These are phyloP conservation scores for Aegilops longissima DNA, from an alignment of 176 grass and related monocot species.

Conservation along the genomic window DNA sequence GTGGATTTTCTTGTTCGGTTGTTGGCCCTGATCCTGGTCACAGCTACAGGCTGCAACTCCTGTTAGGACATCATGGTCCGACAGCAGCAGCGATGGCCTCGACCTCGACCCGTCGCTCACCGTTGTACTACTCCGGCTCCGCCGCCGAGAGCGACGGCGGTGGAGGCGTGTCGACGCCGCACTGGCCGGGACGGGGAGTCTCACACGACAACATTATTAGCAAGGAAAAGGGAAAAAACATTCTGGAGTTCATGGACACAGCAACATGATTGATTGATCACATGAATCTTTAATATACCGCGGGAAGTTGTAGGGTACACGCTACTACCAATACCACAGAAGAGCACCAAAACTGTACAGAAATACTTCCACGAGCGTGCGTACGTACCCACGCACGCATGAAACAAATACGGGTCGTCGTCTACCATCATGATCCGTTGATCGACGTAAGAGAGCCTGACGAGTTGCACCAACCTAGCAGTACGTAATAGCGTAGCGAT, in stretches of 20 bases:
- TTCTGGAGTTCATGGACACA: not conserved
- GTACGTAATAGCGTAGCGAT: not conserved
- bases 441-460: conserved; percentile 14
- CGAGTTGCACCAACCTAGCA: conserved; percentile 3
- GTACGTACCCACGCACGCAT: not conserved
- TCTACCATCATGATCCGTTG: not conserved
- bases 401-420: conserved; percentile 33
- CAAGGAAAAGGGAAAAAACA: not conserved
- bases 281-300: not conserved
- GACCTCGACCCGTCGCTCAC: not conserved
- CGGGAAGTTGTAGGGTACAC: not conserved
- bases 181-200: not conserved
- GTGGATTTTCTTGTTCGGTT: conserved; percentile 32
- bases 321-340: not conserved
- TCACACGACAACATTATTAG: not conserved
- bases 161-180: not conserved
- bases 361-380: conserved; percentile 16
- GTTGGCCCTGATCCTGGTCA: conserved; percentile 1
- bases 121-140: not conserved
- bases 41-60: not conserved
- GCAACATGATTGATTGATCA: not conserved
- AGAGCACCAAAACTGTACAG: conserved; percentile 38
- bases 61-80: not conserved
- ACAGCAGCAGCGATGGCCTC: not conserved
- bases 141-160: not conserved